Conservation (phyloP, 805 yeast genomes). For the Ogataea salicorniae region DNA sequence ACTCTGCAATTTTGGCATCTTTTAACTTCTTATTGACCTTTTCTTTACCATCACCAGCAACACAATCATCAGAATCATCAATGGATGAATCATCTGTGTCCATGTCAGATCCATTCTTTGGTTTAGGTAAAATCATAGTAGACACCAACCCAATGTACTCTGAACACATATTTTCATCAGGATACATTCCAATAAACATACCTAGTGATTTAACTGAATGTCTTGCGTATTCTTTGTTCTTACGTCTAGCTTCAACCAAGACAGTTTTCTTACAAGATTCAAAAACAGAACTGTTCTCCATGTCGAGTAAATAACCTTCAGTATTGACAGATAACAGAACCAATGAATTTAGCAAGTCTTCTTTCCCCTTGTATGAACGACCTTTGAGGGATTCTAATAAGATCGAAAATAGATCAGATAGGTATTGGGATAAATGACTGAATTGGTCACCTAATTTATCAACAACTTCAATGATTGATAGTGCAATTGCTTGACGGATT, state of each 20-base stretch:
- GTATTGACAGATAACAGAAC: conserved; percentile 51
- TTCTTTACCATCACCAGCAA: conserved; percentile 25
- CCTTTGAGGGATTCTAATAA: conserved; percentile 64
- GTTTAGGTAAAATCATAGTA: conserved; percentile 9
- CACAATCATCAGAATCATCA: conserved; percentile 27
- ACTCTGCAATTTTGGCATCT: conserved; percentile 17
- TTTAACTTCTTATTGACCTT: conserved; percentile 15
- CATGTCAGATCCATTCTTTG: conserved; percentile 33
- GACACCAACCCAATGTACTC: conserved; percentile 34
- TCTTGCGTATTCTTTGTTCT: conserved; percentile 58
- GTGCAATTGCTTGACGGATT: conserved; percentile 66
- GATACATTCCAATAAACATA: conserved; percentile 32
- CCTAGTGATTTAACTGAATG: conserved; percentile 52
- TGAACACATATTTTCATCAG: conserved; percentile 31
- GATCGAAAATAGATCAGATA: conserved; percentile 41
- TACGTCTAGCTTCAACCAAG: conserved; percentile 57
- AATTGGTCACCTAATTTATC: conserved; percentile 34
- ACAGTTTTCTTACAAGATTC: conserved; percentile 40
- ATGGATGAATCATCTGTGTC: conserved; percentile 27
- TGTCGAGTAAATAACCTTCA: conserved; percentile 27
- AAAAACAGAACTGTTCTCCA: conserved; percentile 28
- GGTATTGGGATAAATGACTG: conserved; percentile 12
- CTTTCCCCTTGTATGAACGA: conserved; percentile 87
- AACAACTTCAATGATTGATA: conserved; percentile 56
- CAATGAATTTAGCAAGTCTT: conserved; percentile 63